Base-by-base conservation (phyloP, 2,329 filamentous ascomycete genomes). In the Cytospora chrysosperma region DNA sequence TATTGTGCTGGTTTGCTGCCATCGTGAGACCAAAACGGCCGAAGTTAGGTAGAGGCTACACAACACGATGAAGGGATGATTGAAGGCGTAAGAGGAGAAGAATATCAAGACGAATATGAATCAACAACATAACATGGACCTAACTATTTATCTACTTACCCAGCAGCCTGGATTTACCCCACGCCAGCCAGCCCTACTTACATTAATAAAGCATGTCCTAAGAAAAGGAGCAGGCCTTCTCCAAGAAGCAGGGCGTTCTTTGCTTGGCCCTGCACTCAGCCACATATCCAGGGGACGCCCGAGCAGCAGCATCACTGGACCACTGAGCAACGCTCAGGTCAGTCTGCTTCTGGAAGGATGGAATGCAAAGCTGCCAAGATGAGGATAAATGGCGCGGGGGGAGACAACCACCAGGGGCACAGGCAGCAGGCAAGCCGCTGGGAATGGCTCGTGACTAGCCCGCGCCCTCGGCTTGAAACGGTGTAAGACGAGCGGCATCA, bases 1-100 rank as follows among this genome's bases (percentile, higher is more conserved):
- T 55, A 21, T 51, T 63, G 12, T 53, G 61, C 17, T 54, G 61
- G 21, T 10, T 34, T 17, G 61, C 50, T n/a, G 61, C 56, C 61
- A 63, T 63, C 40, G 21, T 12, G 40, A 21, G 10, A 9, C 8
- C 19, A 21, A 47, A 3, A 21, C 13, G 17, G 4, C 6, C 1
- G 4, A 47, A 3, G n/a, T n/a, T n/a, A n/a, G n/a, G n/a, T n/a
- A n/a, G n/a, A n/a, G n/a, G n/a, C n/a, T n/a, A n/a, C n/a, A n/a
- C n/a, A n/a, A n/a, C n/a, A n/a, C n/a, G n/a, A 10, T 47, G 8
- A 21, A 21, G 40, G n/a, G 8, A 21, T 43, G 10, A 13, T 19
- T 47, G 8, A 21, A 2, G 17, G 28, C 28, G 6, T 19, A 21
- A 47, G 8, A 10, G 40, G 7, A 13, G n/a, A 47, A 47, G 8